These are phyloP conservation scores for Lolium perenne DNA, from an alignment of 176 grass and related monocot genomes.

Conservation along the genomic window DNA sequence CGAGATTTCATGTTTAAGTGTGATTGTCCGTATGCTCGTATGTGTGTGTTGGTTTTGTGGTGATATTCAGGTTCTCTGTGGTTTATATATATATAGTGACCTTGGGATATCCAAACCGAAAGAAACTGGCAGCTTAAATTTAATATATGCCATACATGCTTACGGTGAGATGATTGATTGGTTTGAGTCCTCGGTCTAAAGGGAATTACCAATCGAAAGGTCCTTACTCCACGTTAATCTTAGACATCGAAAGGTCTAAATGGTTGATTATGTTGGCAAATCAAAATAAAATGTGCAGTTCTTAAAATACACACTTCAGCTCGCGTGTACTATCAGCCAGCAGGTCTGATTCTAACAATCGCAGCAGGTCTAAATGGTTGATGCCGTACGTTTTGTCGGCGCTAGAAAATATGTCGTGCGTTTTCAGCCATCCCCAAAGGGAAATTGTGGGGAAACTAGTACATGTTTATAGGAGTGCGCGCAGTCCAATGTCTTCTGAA, in stretches of 20 bases:
- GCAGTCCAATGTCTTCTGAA: too few relatives aligned
- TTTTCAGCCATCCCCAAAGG: not conserved
- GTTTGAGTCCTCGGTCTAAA: not conserved
- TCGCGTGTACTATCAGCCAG: not conserved
- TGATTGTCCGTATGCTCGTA: too few relatives aligned
- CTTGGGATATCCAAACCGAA: too few relatives aligned
- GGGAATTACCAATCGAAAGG: not conserved
- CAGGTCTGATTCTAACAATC: not conserved
- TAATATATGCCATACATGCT: too few relatives aligned
- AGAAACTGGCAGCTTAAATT: too few relatives aligned
- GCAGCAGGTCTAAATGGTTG: not conserved
- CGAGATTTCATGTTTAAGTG: not conserved
- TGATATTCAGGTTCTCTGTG: not conserved
- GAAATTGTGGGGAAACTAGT: not conserved
- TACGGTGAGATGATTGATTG: not conserved
- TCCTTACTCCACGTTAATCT: not conserved
- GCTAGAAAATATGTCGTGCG: not conserved
- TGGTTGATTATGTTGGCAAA: not conserved
- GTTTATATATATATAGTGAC: constrained; percentile 21
- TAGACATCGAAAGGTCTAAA: not conserved
- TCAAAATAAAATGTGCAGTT: not conserved
- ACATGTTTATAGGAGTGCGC: not conserved
- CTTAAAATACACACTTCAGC: not conserved
- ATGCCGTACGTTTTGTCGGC: not conserved
- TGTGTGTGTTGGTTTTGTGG: not conserved